Base-by-base conservation (phyloP, 2,329 filamentous ascomycete species). In the Penicillium vulpinum region DNA sequence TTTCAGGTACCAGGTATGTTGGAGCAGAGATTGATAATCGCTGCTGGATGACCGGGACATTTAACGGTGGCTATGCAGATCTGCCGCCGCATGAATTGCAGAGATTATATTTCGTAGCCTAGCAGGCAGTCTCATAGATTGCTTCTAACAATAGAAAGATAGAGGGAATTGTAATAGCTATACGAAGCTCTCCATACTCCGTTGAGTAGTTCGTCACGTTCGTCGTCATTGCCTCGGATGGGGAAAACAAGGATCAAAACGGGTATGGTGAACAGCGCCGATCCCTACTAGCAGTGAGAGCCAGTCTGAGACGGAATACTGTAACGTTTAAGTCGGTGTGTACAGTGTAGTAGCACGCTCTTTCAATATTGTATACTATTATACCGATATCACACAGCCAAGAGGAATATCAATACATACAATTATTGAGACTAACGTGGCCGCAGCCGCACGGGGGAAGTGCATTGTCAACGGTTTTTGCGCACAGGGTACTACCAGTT, bases 1-100 rank as follows among this genome's bases (percentile, higher is more conserved):
- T 26, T 39, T 22, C 35, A 46, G 40, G 22, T 18, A 29, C 46
- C 39, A 18, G n/a, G n/a, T n/a, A n/a, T n/a, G n/a, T n/a, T n/a
- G n/a, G n/a, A n/a, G 24, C 26, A 38, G 10, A 28, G 7, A 16
- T 24, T 18, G 13, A 16, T 16, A 33, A 45, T 26, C 40, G 54
- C 26, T 21, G 39, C 10, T 45, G 16, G 24, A 15, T 40, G n/a
- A 21, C 26, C 47, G 29, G 48, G 48, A 33, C 29, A 13, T 52
- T 52, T 13, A 56, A 40, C 40, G 48, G 48, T 45, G 54, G 54
- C 54, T 56, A 56, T 56, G 54, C 54, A 56, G 40, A 40, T 50
- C 44, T 55, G 46, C 40, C 33, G 40, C 52, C 18, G 33, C 38
- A 35, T 7, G 22, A 35, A 51, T 11, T 24, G 44, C 45, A 49